Conservation (phyloP, 148 eudicot species). For the Silene uniflora region DNA sequence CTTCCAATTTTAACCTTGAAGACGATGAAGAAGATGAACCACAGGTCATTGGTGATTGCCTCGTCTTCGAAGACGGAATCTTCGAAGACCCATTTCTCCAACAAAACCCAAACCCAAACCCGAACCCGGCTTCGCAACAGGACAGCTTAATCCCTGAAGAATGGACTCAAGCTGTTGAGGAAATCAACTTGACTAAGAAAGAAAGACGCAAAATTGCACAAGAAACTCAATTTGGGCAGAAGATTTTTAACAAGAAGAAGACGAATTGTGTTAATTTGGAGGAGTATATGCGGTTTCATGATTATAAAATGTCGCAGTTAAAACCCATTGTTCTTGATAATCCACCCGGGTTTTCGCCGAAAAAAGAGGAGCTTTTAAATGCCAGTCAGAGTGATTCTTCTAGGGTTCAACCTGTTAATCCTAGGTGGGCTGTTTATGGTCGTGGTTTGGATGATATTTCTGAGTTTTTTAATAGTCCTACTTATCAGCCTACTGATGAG, state of each 20-base stretch:
- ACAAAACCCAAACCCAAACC: neutral
- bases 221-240: constrained; percentile 59
- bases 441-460: constrained; percentile 73
- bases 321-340: constrained; percentile 63
- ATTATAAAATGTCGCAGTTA: constrained; percentile 54
- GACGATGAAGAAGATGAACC: constrained; percentile 40
- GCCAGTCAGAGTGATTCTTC: neutral
- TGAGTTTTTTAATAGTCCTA: constrained; percentile 54
- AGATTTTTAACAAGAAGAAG: constrained; percentile 41
- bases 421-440: constrained; percentile 81
- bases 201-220: constrained; percentile 70
- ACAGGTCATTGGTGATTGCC: constrained; percentile 69
- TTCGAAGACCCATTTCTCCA: constrained; percentile 64
- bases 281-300: constrained; percentile 41
- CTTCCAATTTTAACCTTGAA: neutral
- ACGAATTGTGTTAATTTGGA: constrained; percentile 30
- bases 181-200: constrained; percentile 69
- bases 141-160: constrained; percentile 68
- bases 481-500: constrained; percentile 47
- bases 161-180: constrained; percentile 55
- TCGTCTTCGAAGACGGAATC: constrained; percentile 76
- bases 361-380: constrained; percentile 5
- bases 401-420: constrained; percentile 66
- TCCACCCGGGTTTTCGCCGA: constrained; percentile 20
- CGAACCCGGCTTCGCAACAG: constrained; percentile 17